Base-by-base conservation (phyloP, 192 early-diverging fungal species). In the Chytriomyces sp. region DNA sequence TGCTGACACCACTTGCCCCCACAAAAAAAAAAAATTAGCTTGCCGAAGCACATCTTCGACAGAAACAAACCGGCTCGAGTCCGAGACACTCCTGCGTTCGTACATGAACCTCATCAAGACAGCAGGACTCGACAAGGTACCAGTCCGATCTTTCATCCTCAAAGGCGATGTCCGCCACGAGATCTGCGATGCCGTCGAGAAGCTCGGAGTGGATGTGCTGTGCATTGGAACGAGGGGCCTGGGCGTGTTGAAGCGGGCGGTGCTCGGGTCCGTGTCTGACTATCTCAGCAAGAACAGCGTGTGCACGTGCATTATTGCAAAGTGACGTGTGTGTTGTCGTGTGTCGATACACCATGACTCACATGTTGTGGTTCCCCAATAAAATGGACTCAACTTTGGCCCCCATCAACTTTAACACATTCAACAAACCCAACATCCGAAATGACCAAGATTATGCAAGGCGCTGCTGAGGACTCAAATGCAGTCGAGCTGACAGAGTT, bases 211-310 rank as follows among this genome's bases (percentile, higher is more conserved):
- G 5, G 87, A 89, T 72, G 76, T 80, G 6, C 69, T 91, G 9
- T 76, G 91, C 43, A 69, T 92, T 43, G 90, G 91, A 8, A 84
- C 85, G 10, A 80, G 89, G 20, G 90, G 89, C 20, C 71, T 89
- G 76, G 86, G 91, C 7, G 67, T 77, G 5, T 47, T 91, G 50
- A 88, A 89, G 5, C 53, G 53, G 13, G 13, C 53, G 13, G 53
- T 57, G 13, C 53, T 57, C 16, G 53, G 53, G 20, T 80, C 77
- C 28, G 82, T 83, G 18, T 82, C 81, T 16, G 81, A 84, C 63
- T 80, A 87, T 71, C 61, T 77, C 7, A 74, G 76, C 18, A 79
- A 87, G 59, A n/a, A 73, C n/a, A 44, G 16, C 16, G 48, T 78
- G 48, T 68, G n/a, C 57, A 9, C 48, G 16, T 78, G 69, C 64